Evolutionary conservation across 345 rosid genomes (phyloP), one percentile per base, ranked within the genome.

Genomic region (Bruguiera gymnorhiza): DNA sequence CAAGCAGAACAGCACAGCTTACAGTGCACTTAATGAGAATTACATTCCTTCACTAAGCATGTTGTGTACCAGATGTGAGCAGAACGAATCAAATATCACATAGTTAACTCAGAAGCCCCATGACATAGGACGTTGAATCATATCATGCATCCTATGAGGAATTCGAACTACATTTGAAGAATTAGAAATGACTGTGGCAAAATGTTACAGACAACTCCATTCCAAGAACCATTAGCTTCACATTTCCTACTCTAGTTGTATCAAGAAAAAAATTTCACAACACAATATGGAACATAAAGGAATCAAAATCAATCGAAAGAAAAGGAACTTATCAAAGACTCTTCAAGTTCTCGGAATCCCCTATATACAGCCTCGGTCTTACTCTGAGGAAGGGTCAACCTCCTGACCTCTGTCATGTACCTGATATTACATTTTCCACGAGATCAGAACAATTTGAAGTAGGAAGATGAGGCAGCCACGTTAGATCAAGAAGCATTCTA

Each of bases 361-460:
- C 82, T 71, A 78, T 89, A 92, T 46, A 95, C 97, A 8, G 72
- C 76, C 78, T 88, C 97, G 0, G 93, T 92, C 81, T 69, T 85
- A 77, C 77, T 84, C 67, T 82, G 89, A 27, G 97, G 97, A 32
- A 95, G 88, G 26, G 99, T 73, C 72, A 95, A 71, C 80, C 97
- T 81, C 77, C 88, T 81, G 26, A 95, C 89, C 83, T 92, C 99
- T 2, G 99, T 88, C 97, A 87, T 91, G 74, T 83, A 94, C 90
- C 98, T 93, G 89, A 67, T 39, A 23, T 29, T 65, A 65, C 68
- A 63, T 70, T 50, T 65, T 31, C 65, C 65, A 63, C 63, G 24
- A 57, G 21, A 16, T 13, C 5, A 48, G 6, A 24, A 76, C 21
- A 26, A 36, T 24, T 53, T 26, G 11, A 46, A 68, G 30, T 48